A percentile compares a stretch with the other conserved stretches of the same genome.
These are phyloP conservation scores for Phaseolus lunatus DNA, from an alignment of 306 rosid species.

Conservation along the genomic window DNA sequence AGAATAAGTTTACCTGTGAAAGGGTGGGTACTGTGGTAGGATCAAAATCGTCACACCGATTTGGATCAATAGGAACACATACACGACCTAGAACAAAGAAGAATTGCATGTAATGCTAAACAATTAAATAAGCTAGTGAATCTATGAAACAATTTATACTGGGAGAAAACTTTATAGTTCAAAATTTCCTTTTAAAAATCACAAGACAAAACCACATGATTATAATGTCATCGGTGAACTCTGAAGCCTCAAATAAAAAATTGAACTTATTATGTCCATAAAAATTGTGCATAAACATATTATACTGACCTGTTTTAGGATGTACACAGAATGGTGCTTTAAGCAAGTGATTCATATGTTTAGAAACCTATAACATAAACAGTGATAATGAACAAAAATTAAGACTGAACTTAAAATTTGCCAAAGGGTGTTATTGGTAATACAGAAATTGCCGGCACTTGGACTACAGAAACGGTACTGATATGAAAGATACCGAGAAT, in stretches of 20 bases:
- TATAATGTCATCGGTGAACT: slow-evolving; percentile 1
- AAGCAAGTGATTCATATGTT: slow-evolving; percentile 89
- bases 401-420: background rate
- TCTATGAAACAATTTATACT: background rate
- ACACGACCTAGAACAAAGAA: slow-evolving; percentile 68
- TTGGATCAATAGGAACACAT: slow-evolving; percentile 87
- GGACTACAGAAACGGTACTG: slow-evolving; percentile 1
- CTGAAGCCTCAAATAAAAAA: background rate
- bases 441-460: background rate
- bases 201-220: slow-evolving; percentile 8
- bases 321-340: slow-evolving; percentile 94
- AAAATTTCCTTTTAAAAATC: slow-evolving; percentile 8
- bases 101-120: slow-evolving; percentile 34
- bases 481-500: slow-evolving; percentile 16
- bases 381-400: slow-evolving; percentile 9
- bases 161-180: background rate
- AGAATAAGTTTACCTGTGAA: slow-evolving; percentile 59
- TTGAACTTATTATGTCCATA: background rate
- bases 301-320: slow-evolving; percentile 75
- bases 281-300: background rate
- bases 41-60: slow-evolving; percentile 80
- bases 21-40: slow-evolving; percentile 86
- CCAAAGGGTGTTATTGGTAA: background rate
- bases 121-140: slow-evolving; percentile 7
- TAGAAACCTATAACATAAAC: slow-evolving; percentile 69